Base-by-base conservation (phyloP, 179 eudicot species). In the Patellifolia procumbens region DNA sequence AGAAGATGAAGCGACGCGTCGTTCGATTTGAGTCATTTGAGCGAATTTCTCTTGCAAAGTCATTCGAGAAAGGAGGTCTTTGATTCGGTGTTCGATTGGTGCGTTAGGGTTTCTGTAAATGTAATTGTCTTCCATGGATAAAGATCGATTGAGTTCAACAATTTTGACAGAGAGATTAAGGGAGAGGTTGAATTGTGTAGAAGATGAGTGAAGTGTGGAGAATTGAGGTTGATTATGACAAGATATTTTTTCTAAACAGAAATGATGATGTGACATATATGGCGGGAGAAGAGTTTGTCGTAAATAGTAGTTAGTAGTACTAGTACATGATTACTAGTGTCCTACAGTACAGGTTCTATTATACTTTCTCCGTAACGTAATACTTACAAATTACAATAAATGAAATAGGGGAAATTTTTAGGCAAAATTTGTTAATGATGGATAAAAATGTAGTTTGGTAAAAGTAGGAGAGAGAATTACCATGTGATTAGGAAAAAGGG, bases 1-100 rank as follows among this genome's bases (percentile, higher is more conserved):
- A 43, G 82, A 51, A 61, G 90, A 83, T 24, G 91, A 80, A 24
- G 93, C 91, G 19, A 89, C 97, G 19, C 48, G 15, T 28, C 92
- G 89, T 48, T 90, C 96, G 76, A 92, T 93, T 81, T 93, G 97
- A 64, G 97, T 75, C 95, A 92, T 93, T 64, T 93, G 97, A 60
- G 92, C 98, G 66, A 93, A 82, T 81, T 93, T 93, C 84, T 93
- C 98, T 22, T 77, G 77, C 6, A 92, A 76, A 37, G 90, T 90
- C 98, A 93, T 90, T 5, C 91, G 89, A 65, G 91, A 80, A 20
- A 91, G 80, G 55, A 93, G 93, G 79, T 93, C 95, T 32, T 85
- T 88, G 63, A 91, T 86, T 79, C 98, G 85, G 2, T 83, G 85
- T 75, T 93, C 98, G 17, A 89, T 81, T 4, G 92, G 83, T 20